Evolutionary conservation across 1,139 yeast genomes (phyloP), one percentile per base, ranked within the genome.

Genomic region (Blastobotrys buckinghamii): DNA sequence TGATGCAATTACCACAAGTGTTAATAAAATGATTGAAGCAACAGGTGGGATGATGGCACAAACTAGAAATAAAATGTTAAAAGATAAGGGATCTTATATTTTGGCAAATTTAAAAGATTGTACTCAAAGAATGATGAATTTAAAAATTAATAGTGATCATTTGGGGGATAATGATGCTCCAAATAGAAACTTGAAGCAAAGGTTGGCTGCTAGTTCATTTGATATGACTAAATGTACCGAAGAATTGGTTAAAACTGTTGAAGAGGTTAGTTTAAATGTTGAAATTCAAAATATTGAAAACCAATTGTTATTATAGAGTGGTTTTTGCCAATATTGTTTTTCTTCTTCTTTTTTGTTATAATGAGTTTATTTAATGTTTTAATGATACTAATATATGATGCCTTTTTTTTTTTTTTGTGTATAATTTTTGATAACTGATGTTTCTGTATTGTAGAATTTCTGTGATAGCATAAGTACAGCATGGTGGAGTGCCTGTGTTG

Each of bases 141-240:
- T 69, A 20, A 54, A 60, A 41, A 64, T 58, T 27, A 69, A 65
- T 47, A 55, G 62, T 17, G 58, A 55, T 24, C 52, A 57, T 29
- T 69, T 76, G 53, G 75, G 73, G 44, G 88, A 81, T 55, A 72
- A 67, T 8, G 55, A 59, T 33, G 81, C 77, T 63, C 96, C 97
- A 4, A 95, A 89, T 64, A 86, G 90, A 65, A 85, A 85, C 56
- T 84, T 88, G 71, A 85, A 84, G 67, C 97, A 90, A 68, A 78
- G 97, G 58, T 77, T 92, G 56, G 97, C 97, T 0, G 97, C 97
- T 1, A 84, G 89, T 55, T 89, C 96, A 20, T 92, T 89, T 69
- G 97, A 92, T 64, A 87, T 90, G 71, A 97, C 97, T 42, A 88
- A 92, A 67, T 85, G 95, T 65, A 90, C 97, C 12, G 90, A 90